Conservation (phyloP, 148 eudicot species). For the Rhododendron williamsianum region DNA sequence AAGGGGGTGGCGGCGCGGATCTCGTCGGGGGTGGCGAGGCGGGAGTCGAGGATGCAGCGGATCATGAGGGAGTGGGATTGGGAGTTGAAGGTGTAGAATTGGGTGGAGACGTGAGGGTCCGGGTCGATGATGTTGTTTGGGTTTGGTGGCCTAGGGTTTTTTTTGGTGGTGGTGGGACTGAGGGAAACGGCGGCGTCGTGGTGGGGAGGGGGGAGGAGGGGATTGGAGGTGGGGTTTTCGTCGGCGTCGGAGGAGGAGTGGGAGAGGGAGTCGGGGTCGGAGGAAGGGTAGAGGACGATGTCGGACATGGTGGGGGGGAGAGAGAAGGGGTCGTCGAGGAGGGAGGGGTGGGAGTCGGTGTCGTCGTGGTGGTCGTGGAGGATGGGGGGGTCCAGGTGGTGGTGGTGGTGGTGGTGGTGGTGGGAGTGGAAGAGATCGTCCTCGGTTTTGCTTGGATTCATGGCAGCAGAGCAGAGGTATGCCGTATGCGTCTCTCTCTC, state of each 20-base stretch:
- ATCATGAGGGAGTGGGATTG: constrained; percentile 76
- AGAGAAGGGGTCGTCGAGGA: constrained; percentile 23
- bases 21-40: constrained; percentile 61
- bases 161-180: constrained; percentile 6
- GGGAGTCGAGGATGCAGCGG: constrained; percentile 39
- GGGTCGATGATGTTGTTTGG: constrained; percentile 34
- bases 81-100: constrained; percentile 77
- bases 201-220: not conserved
- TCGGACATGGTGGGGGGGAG: constrained; percentile 18
- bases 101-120: constrained; percentile 64
- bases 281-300: constrained; percentile 34
- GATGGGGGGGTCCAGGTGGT: constrained; percentile 25
- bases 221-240: not conserved
- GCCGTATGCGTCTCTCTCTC: not conserved
- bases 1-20: constrained; percentile 58
- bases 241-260: constrained; percentile 40
- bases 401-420: constrained; percentile 21
- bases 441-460: constrained; percentile 66
- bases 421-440: constrained; percentile 33
- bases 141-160: not conserved
- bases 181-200: constrained; percentile 10
- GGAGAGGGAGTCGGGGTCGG: constrained; percentile 30
- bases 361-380: constrained; percentile 12
- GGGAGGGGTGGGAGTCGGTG: constrained; percentile 21
- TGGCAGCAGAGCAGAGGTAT: constrained; percentile 4